phyloP scores from a whole-genome alignment of 768 basidiomycete genomes.

The Coprinopsis strossmayeri region DNA sequence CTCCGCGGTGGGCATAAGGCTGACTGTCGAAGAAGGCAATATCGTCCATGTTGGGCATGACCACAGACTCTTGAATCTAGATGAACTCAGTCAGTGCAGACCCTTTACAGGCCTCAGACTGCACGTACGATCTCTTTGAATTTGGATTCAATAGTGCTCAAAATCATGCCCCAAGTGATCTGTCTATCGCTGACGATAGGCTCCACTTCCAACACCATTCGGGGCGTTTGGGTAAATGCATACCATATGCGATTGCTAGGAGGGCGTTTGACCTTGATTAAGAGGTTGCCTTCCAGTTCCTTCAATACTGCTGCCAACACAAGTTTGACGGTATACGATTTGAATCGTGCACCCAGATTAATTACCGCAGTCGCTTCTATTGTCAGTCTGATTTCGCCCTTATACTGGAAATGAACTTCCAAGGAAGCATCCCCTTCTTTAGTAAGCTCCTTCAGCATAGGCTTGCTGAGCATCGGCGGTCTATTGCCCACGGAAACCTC shows the following conservation, averaged over 20 bases:
- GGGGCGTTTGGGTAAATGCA: slow-evolving; percentile 84
- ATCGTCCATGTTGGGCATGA: slow-evolving; percentile 98
- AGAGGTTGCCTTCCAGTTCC: slow-evolving; percentile 85
- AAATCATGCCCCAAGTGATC: slow-evolving; percentile 90
- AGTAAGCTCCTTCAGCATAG: slow-evolving; percentile 97
- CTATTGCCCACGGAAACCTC: slow-evolving; percentile 85
- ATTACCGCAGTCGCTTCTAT: slow-evolving; percentile 87
- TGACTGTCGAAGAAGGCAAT: slow-evolving; percentile 89
- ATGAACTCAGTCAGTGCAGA: slow-evolving; percentile 1
- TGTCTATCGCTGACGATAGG: slow-evolving; percentile 93
- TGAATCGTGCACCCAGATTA: slow-evolving; percentile 76
- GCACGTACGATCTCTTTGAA: slow-evolving; percentile 80
- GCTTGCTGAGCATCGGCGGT: slow-evolving; percentile 86
- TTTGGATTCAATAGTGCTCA: slow-evolving; percentile 83
- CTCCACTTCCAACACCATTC: slow-evolving; percentile 84
- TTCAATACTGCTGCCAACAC: slow-evolving; percentile 84
- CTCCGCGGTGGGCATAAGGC: slow-evolving; percentile 63
- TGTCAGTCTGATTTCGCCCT: slow-evolving; percentile 85
- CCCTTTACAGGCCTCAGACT: no score
- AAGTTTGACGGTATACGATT: slow-evolving; percentile 84
- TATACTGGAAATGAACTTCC: slow-evolving; percentile 79
- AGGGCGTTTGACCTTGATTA: slow-evolving; percentile 88
- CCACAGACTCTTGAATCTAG: slow-evolving; percentile 90
- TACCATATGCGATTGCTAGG: slow-evolving; percentile 97
- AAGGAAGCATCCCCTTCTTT: slow-evolving; percentile 89